A percentile compares a stretch with the other conserved stretches of the same genome.
Conservation (phyloP, 2,329 filamentous ascomycete species). For the Pseudogymnoascus pannorum region DNA sequence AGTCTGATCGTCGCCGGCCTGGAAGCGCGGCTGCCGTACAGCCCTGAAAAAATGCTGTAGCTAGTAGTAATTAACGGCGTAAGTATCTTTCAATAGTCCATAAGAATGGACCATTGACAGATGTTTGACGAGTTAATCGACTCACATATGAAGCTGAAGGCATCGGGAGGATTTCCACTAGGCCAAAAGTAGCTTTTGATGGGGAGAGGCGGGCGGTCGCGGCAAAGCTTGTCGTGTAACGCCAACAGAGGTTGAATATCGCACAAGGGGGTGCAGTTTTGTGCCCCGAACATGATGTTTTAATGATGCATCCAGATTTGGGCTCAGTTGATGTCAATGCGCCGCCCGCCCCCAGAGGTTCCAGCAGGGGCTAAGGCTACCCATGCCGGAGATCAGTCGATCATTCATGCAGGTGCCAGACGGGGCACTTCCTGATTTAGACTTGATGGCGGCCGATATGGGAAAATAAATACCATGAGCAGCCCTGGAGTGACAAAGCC, state of each 20-base stretch:
- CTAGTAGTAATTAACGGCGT: background rate
- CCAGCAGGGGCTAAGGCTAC: background rate
- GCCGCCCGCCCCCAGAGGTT: background rate
- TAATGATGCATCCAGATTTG: background rate
- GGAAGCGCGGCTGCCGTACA: background rate
- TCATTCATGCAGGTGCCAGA: background rate
- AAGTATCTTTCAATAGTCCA: no score
- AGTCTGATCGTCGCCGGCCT: background rate
- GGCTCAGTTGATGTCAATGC: background rate
- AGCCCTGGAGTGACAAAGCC: background rate
- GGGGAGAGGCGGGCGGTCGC: background rate
- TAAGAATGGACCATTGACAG: no score
- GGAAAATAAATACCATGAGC: background rate
- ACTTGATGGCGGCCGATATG: background rate
- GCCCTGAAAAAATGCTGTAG: background rate
- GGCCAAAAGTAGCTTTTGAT: background rate
- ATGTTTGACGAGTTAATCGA: no score
- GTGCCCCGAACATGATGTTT: background rate
- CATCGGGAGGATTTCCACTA: background rate
- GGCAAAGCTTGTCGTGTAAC: background rate
- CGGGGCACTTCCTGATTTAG: background rate
- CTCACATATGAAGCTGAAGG: background rate
- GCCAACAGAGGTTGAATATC: background rate
- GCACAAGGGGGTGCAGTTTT: background rate
- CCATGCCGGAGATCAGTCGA: conserved; percentile 4